Evolutionary conservation across 495 filamentous ascomycete genomes (phyloP), one percentile per base, ranked within the genome.

Genomic region (Thermothielavioides terrestris): DNA sequence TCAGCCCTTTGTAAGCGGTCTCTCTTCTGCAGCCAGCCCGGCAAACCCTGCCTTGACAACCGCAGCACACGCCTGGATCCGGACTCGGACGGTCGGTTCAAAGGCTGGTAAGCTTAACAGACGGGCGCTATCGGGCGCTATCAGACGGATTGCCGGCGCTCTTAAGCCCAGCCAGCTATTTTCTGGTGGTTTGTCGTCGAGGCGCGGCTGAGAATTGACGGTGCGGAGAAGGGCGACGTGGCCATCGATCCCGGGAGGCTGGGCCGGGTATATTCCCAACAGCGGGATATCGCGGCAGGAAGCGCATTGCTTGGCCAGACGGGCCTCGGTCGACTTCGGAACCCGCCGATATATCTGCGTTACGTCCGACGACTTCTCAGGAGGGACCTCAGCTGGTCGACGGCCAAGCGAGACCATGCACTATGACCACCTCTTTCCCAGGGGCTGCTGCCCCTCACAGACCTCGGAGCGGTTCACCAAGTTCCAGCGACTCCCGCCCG

Each of bases 401-500:
- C 30, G 27, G 27, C 27, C 5, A 27, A 26, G 35, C 54, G 41
- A 32, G 22, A 49, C 51, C 23, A 57, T 57, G 54, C 49, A 59
- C 40, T 53, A 59, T 42, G 58, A 55, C 50, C 49, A 46, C 18
- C 38, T 53, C 40, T 57, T 60, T 34, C 61, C 54, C 35, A 49
- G 55, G 37, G n/a, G n/a, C n/a, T 53, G 50, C 47, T 57, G 43
- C 41, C 42, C 51, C 41, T 46, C 37, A 47, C 54, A 64, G 48
- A 53, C 32, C 48, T 56, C 43, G 45, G 56, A 47, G 25, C 59
- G 20, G 31, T 70, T 60, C 36, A 39, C 21, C 50, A 60, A 32
- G 34, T 68, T 68, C 46, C 55, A 49, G 25, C 48, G 54, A 41
- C 63, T 69, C 7, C 67, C 67, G 39, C 55, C 57, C 22, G 67